These are phyloP conservation scores for Leptographium flavum DNA, from an alignment of 2,329 filamentous ascomycete genomes.

Conservation along the genomic window DNA sequence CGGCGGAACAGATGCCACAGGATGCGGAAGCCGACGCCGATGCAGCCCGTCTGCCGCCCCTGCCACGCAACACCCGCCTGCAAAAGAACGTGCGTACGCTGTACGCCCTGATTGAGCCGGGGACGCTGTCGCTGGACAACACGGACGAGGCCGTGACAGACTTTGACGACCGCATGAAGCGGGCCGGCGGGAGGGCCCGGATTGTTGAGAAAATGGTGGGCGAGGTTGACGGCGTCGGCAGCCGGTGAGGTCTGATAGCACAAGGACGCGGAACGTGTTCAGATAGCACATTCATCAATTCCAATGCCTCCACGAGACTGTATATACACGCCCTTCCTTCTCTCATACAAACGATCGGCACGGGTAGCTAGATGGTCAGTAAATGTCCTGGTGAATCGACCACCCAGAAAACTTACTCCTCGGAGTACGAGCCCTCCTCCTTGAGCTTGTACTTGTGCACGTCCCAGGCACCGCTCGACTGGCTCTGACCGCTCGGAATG, in stretches of 20 bases:
- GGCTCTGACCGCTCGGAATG: constrained; percentile 57
- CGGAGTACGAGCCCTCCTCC: constrained; percentile 56
- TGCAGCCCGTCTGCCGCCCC: constrained; percentile 22
- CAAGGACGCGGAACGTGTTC: background rate
- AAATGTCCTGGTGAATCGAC: background rate
- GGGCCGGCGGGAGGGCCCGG: constrained; percentile 71
- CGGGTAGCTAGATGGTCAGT: constrained; percentile 35
- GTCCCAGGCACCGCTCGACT: constrained; percentile 39
- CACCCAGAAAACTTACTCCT: constrained; percentile 39
- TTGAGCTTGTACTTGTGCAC: constrained; percentile 55
- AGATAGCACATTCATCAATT: background rate
- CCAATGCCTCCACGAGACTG: background rate
- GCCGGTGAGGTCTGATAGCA: background rate
- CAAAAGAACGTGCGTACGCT: constrained; percentile 64
- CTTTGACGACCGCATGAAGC: constrained; percentile 77
- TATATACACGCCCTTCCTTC: constrained; percentile 5
- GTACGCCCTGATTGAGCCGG: constrained; percentile 64
- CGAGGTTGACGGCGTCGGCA: constrained; percentile 14
- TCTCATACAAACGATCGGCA: constrained; percentile 46
- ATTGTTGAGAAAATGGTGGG: constrained; percentile 61
- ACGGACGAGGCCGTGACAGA: constrained; percentile 80
- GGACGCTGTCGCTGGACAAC: constrained; percentile 66
- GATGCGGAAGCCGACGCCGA: no score
- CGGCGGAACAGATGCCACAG: no score
- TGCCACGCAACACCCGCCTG: constrained; percentile 50